phyloP scores from a whole-genome alignment of 306 rosid genomes.

The Prunus mongolica region DNA sequence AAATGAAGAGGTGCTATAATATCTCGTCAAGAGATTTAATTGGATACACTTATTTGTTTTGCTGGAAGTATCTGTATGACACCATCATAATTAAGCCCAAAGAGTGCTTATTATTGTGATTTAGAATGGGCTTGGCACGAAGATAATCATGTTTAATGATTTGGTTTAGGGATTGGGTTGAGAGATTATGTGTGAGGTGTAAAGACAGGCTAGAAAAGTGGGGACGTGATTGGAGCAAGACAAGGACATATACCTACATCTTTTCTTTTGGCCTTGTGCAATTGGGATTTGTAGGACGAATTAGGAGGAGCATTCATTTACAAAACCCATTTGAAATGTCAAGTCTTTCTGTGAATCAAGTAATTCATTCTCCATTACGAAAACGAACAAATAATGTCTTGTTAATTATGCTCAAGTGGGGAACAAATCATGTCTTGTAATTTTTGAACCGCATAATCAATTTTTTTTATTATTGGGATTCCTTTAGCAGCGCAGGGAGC shows the following conservation, averaged over 20 bases:
- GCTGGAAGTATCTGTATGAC: neutral
- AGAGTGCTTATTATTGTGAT: too few relatives aligned
- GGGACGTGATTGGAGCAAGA: conserved; percentile 38
- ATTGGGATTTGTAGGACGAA: too few relatives aligned
- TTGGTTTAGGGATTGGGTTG: neutral
- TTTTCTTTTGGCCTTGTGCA: conserved; percentile 3
- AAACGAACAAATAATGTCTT: neutral
- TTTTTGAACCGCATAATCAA: neutral
- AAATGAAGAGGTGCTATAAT: neutral
- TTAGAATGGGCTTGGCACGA: too few relatives aligned
- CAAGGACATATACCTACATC: conserved; percentile 41
- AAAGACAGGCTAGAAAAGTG: conserved; percentile 31
- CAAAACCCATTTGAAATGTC: neutral
- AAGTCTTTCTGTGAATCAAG: neutral
- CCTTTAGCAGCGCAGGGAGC: neutral
- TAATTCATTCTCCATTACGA: too few relatives aligned
- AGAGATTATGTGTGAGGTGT: conserved; percentile 28
- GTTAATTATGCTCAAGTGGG: neutral
- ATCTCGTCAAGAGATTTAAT: neutral
- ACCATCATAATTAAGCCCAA: too few relatives aligned
- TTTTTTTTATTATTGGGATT: neutral
- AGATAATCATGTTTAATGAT: conserved; percentile 3
- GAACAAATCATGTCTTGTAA: neutral
- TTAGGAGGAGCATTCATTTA: neutral
- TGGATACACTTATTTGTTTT: neutral